Base-by-base conservation (phyloP, 1,139 yeast genomes). In the Wickerhamomyces sp. region DNA sequence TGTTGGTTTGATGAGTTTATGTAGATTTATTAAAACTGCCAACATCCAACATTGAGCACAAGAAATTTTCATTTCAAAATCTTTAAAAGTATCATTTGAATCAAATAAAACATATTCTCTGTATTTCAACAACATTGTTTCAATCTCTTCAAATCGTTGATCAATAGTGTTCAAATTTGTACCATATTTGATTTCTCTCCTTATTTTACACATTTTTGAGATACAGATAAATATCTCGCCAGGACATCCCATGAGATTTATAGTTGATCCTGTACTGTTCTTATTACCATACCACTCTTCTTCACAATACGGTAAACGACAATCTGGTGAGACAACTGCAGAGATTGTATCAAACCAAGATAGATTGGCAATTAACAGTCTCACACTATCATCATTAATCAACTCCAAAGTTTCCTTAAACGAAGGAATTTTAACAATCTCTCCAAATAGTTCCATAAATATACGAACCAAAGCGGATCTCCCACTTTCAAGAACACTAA, bases 291-390 rank as follows among this genome's bases (percentile, higher is more conserved):
- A 72, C 76, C 77, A 72, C 23, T 55, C 62, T 3, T 71, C 69
- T 19, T 61, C 64, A 50, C 76, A 70, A 42, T 57, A 71, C 0
- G 79, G 78, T 18, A 68, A 44, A 16, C 79, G 53, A 41, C 71
- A 71, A 50, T 72, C 78, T 0, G 78, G 73, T 1, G 77, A 68
- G 1, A 68, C 71, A n/a, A 72, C 56, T 1, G 78, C 74, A 26
- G 71, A 55, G 2, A 72, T 69, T 0, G 78, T 72, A 45, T 73
- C 79, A 49, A 70, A 72, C 78, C 78, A 72, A 1, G 76, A 66
- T 6, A 73, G 47, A 12, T 70, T 73, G 14, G 72, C 72, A 11
- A 70, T 63, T 26, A 72, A 47, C 4, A 21, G 22, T 15, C 25
- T 21, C 0, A 63, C 51, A 5, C 72, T 67, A 17, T 68, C 61